Base-by-base conservation (phyloP, 768 basidiomycete species). In the Vararia minispora region DNA sequence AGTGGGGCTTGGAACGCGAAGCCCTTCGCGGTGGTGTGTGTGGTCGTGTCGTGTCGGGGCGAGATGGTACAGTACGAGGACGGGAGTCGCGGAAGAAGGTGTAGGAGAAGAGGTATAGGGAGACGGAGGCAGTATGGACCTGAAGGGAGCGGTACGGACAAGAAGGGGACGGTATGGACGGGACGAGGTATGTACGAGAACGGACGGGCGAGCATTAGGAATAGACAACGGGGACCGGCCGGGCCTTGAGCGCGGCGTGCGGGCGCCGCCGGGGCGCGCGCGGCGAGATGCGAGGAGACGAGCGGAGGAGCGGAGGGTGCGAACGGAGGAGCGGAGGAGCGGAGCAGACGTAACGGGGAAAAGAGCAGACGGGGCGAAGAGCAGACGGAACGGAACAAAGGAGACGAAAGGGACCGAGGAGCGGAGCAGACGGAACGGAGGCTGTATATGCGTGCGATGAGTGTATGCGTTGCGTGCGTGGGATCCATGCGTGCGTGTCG, bases 1-100 rank as follows among this genome's bases (percentile, higher is more conserved):
- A 46, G 47, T 51, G 66, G 65, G 65, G 58, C 66, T 65, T 64
- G 52, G 52, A 46, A 26, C 39, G 66, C 66, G 66, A 68, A 68
- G 66, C 68, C 66, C 66, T 68, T 68, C 68, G 66, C 65, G 52
- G 45, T 32, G 34, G 39, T 37, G 39, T 40, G 35, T 44, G 42
- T 39, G 40, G 32, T 13, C 40, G 27, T 17, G 33, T 36, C n/a
- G n/a, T n/a, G n/a, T n/a, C n/a, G n/a, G n/a, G n/a, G n/a, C n/a
- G n/a, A n/a, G n/a, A n/a, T n/a, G n/a, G n/a, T n/a, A n/a, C n/a
- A n/a, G n/a, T n/a, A n/a, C n/a, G n/a, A n/a, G 43, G 35, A 36
- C 33, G 25, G 21, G 16, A 23, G 27, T 40, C 28, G 25, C 32
- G 27, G 31, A 39, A 33, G 39, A 29, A 43, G 30, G 32, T 38